phyloP scores from a whole-genome alignment of 2,329 filamentous ascomycete species.

The Monilinia vaccinii-corymbosi region DNA sequence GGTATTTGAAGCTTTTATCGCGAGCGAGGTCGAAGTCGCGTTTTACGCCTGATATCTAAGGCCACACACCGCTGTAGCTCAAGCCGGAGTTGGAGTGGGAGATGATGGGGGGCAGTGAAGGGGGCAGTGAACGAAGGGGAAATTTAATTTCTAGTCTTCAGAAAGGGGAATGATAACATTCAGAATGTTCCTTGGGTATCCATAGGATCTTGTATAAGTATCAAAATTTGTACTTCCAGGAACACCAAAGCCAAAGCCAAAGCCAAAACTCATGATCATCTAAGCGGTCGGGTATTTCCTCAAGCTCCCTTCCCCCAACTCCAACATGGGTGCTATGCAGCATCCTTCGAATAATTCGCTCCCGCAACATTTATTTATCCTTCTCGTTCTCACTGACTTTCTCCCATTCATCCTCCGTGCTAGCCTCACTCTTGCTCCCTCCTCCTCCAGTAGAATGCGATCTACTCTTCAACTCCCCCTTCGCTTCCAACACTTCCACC shows the following conservation, averaged over 20 bases:
- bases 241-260: conserved; percentile 2
- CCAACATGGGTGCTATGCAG: neutral
- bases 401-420: conserved; percentile 97
- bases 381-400: conserved; percentile 73
- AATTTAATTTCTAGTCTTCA: neutral
- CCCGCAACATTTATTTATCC: conserved; percentile 34
- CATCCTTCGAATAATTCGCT: neutral
- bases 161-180: neutral
- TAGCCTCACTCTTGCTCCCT: conserved; percentile 47
- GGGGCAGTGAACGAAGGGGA: neutral
- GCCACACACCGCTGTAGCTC: neutral
- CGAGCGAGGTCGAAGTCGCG: conserved; percentile 2
- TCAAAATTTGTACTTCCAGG: conserved; percentile 5
- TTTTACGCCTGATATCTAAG: neutral
- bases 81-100: neutral
- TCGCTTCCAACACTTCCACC: conserved; percentile 21
- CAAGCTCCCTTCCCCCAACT: neutral
- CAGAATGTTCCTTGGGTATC: neutral
- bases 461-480: conserved; percentile 25
- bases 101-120: neutral
- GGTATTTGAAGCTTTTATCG: conserved; percentile 11
- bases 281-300: conserved; percentile 3
- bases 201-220: neutral
- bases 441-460: conserved; percentile 30
- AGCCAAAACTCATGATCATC: conserved; percentile 9